Evolutionary conservation across 2,329 filamentous ascomycete genomes (phyloP).

Genomic region (Cladophialophora chaetospira): DNA sequence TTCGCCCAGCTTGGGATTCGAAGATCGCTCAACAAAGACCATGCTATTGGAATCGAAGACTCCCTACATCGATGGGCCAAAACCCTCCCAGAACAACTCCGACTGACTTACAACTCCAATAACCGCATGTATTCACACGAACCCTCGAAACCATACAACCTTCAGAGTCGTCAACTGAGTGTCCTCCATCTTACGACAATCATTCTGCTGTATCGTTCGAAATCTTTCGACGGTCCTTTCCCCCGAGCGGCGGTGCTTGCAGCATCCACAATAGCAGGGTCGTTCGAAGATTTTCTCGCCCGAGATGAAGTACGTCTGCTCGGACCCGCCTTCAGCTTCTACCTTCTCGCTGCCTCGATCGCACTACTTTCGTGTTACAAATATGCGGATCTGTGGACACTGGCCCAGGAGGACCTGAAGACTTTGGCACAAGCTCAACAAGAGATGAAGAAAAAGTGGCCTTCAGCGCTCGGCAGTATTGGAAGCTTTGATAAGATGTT

Average conservation of each 20-base stretch:
- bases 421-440: constrained; percentile 5
- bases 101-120: constrained; percentile 19
- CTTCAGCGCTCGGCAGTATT: constrained; percentile 8
- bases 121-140: not conserved
- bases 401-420: constrained; percentile 12
- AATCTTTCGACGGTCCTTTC: not conserved
- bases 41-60: constrained; percentile 33
- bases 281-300: constrained; percentile 46
- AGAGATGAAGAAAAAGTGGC: constrained; percentile 12
- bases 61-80: constrained; percentile 43
- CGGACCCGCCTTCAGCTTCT: constrained; percentile 5
- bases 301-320: constrained; percentile 37
- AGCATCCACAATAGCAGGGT: constrained; percentile 45
- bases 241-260: constrained; percentile 43
- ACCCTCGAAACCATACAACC: constrained; percentile 15
- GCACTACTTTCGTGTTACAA: constrained; percentile 9
- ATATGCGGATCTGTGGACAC: constrained; percentile 3
- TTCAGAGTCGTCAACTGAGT: constrained; percentile 42
- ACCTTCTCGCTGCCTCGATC: constrained; percentile 8
- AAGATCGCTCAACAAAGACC: constrained; percentile 33
- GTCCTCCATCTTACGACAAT: constrained; percentile 44
- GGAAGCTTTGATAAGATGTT: constrained; percentile 4
- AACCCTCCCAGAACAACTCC: constrained; percentile 36
- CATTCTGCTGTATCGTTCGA: constrained; percentile 34
- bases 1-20: constrained; percentile 35